Conservation (phyloP, 164 flowering plant genomes). For the Nymphaea thermarum region DNA sequence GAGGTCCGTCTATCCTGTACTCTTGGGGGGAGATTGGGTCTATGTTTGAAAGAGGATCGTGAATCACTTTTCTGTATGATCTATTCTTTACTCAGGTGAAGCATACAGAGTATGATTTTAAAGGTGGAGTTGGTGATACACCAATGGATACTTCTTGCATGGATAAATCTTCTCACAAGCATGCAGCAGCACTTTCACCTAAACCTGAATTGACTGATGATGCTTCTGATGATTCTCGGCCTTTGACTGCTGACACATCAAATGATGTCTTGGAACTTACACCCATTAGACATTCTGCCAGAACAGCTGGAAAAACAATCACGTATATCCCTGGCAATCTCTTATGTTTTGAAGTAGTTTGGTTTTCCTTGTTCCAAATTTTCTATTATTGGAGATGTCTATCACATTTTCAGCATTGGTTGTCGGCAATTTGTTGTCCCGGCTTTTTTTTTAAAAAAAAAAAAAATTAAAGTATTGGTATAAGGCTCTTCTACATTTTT, state of each 20-base stretch:
- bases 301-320: slow-evolving; percentile 62
- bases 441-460: neutral
- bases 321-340: slow-evolving; percentile 29
- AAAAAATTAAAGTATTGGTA: no score
- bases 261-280: slow-evolving; percentile 27
- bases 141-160: slow-evolving; percentile 17
- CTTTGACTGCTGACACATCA: slow-evolving; percentile 9
- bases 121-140: slow-evolving; percentile 75
- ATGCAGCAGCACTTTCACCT: slow-evolving; percentile 26
- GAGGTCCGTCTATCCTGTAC: slow-evolving; percentile 27
- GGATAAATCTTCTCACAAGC: slow-evolving; percentile 13
- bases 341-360: no score
- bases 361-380: no score
- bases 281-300: slow-evolving; percentile 64
- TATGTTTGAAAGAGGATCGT: no score
- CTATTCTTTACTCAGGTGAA: slow-evolving; percentile 32
- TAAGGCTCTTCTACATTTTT: neutral
- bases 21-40: no score
- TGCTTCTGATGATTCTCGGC: slow-evolving; percentile 24
- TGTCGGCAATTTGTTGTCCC: neutral
- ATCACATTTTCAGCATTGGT: neutral
- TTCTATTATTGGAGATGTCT: neutral
- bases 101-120: slow-evolving; percentile 46
- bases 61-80: neutral
- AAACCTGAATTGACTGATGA: slow-evolving; percentile 30